A percentile compares a stretch with the other conserved stretches of the same genome.
These are phyloP conservation scores for Ustilago vetiveriae DNA, from an alignment of 1,284 basidiomycete species.

Conservation along the genomic window DNA sequence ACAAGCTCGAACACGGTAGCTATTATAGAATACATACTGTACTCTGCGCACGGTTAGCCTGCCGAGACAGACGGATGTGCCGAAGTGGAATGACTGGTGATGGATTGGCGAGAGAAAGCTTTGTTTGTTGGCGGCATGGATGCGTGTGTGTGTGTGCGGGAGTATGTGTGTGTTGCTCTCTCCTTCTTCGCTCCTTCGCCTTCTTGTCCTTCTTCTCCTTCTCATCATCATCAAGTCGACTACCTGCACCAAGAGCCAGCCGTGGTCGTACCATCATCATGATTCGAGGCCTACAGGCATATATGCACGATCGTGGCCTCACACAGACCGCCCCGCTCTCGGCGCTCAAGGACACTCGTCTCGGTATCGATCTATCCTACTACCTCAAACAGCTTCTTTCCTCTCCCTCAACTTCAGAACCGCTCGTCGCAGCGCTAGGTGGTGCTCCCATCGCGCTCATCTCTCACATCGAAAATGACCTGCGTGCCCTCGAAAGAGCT, in stretches of 20 bases:
- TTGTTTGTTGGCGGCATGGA: too few relatives aligned
- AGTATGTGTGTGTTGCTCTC: not conserved
- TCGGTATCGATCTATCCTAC: slow-evolving; percentile 94
- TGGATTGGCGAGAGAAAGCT: not conserved
- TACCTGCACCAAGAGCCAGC: not conserved
- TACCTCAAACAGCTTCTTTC: slow-evolving; percentile 86
- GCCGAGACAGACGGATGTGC: not conserved
- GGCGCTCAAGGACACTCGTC: slow-evolving; percentile 86
- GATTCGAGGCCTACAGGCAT: slow-evolving; percentile 50
- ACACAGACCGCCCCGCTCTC: slow-evolving; percentile 82
- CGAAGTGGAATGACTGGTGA: too few relatives aligned
- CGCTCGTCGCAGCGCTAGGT: slow-evolving; percentile 90
- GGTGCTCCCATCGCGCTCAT: slow-evolving; percentile 78
- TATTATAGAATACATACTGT: too few relatives aligned
- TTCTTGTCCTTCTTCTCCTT: slow-evolving; percentile 1
- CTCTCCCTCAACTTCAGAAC: slow-evolving; percentile 79
- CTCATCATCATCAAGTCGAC: not conserved
- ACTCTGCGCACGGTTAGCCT: slow-evolving; percentile 6
- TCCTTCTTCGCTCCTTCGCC: not conserved
- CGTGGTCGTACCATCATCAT: slow-evolving; percentile 13
- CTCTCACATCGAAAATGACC: slow-evolving; percentile 84
- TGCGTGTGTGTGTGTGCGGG: not conserved
- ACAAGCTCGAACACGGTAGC: too few relatives aligned
- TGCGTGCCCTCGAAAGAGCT: slow-evolving; percentile 86
- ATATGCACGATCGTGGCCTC: slow-evolving; percentile 82